Evolutionary conservation across 2,329 filamentous ascomycete genomes (phyloP).

Genomic region (Aspergillus bombycis): DNA sequence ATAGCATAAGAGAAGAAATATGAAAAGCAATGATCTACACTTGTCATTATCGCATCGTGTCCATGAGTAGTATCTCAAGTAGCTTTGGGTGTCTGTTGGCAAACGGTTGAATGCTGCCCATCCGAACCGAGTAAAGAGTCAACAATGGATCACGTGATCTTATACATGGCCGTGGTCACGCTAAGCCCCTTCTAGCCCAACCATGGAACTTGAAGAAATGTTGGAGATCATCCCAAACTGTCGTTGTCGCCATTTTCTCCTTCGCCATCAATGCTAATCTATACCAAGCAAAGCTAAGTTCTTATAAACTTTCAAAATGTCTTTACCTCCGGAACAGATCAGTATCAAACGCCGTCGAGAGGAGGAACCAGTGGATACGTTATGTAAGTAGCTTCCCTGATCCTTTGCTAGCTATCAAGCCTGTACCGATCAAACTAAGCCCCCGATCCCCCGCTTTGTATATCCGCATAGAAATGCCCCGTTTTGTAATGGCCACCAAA

Average conservation of each 20-base stretch:
- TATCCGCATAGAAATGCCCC: background rate
- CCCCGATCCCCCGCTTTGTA: background rate
- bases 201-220: constrained; percentile 13
- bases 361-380: constrained; percentile 59
- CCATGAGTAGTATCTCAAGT: background rate
- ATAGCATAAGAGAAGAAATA: constrained; percentile 19
- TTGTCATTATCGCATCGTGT: background rate
- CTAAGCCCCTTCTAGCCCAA: background rate
- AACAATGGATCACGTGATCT: background rate
- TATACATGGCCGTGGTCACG: background rate
- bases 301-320: constrained; percentile 34
- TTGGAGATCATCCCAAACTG: constrained; percentile 6
- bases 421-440: background rate
- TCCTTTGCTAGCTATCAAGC: constrained; percentile 1
- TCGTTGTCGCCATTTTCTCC: constrained; percentile 1
- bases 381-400: constrained; percentile 44
- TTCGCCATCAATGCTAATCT: background rate
- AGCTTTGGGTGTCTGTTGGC: background rate
- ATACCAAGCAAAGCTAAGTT: background rate
- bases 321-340: constrained; percentile 53
- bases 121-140: constrained; percentile 2
- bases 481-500: background rate
- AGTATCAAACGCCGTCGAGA: constrained; percentile 60
- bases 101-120: background rate
- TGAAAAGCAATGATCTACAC: constrained; percentile 7